A percentile compares a stretch with the other conserved stretches of the same genome.
These are phyloP conservation scores for Pichia sp. DNA, from an alignment of 1,139 yeast species.

Conservation along the genomic window DNA sequence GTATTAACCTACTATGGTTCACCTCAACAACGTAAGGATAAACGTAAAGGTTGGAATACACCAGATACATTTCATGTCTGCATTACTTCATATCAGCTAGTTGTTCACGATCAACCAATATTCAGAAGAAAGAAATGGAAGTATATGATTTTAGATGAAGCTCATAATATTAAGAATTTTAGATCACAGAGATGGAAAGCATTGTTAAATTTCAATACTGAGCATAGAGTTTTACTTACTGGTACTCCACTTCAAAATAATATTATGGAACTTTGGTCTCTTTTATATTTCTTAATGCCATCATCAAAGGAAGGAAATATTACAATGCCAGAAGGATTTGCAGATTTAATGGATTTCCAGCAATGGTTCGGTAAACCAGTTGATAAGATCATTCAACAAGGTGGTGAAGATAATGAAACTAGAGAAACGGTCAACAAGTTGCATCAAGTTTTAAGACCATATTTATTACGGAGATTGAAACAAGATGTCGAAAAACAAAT, in stretches of 20 bases:
- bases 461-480: conserved; percentile 83
- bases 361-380: conserved; percentile 99
- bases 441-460: conserved; percentile 94
- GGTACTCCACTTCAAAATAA: conserved; percentile 97
- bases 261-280: conserved; percentile 90
- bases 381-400: conserved; percentile 83
- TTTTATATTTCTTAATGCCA: conserved; percentile 94
- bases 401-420: conserved; percentile 67
- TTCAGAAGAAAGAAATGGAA: conserved; percentile 93
- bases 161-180: conserved; percentile 96
- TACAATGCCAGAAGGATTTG: conserved; percentile 93
- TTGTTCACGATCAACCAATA: conserved; percentile 93
- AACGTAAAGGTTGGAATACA: conserved; percentile 97
- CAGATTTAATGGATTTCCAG: conserved; percentile 92
- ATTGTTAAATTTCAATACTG: conserved; percentile 87
- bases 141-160: conserved; percentile 97
- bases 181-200: conserved; percentile 98
- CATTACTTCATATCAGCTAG: conserved; percentile 94
- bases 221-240: conserved; percentile 80
- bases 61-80: conserved; percentile 97
- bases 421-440: conserved; percentile 80
- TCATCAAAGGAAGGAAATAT: conserved; percentile 56
- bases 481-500: conserved; percentile 98
- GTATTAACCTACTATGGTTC: conserved; percentile 95
- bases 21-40: conserved; percentile 96